Evolutionary conservation across 768 basidiomycete genomes (phyloP).

Genomic region (Kwoniella sp.): DNA sequence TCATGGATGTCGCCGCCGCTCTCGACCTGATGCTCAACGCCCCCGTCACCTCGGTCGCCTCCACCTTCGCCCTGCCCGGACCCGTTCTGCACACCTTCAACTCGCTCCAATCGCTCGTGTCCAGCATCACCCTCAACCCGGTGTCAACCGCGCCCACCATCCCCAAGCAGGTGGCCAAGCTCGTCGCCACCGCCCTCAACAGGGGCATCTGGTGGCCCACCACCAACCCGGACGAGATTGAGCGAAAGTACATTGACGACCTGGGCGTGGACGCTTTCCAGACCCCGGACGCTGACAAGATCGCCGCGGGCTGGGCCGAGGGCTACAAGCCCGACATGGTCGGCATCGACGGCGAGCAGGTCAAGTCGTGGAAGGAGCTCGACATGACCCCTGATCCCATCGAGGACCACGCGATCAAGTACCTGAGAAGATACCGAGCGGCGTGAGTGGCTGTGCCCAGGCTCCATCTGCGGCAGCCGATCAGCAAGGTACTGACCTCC

Average conservation of each 20-base stretch:
- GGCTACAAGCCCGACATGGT: conserved; percentile 10
- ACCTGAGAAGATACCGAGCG: conserved; percentile 81
- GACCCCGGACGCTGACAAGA: conserved; percentile 9
- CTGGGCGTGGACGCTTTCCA: conserved; percentile 50
- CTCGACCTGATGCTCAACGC: conserved; percentile 71
- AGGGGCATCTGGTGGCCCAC: conserved; percentile 84
- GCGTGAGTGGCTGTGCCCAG: conserved; percentile 59
- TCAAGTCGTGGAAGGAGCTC: conserved; percentile 76
- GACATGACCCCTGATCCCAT: conserved; percentile 77
- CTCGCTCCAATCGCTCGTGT: conserved; percentile 58
- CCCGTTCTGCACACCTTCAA: conserved; percentile 80
- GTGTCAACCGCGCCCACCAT: conserved; percentile 68
- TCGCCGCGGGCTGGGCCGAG: conserved; percentile 36
- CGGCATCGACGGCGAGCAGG: conserved; percentile 52
- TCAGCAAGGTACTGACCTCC: background rate
- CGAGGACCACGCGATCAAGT: conserved; percentile 82
- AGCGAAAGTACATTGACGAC: conserved; percentile 81
- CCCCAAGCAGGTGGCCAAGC: conserved; percentile 66
- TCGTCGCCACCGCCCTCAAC: conserved; percentile 61
- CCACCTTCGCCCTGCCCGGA: conserved; percentile 76
- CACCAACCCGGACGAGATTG: conserved; percentile 83
- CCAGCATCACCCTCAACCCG: conserved; percentile 71
- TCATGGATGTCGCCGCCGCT: conserved; percentile 89
- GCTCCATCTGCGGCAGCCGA: background rate
- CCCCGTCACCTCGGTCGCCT: conserved; percentile 54